A percentile compares a stretch with the other conserved stretches of the same genome.
phyloP scores from a whole-genome alignment of 2,329 filamentous ascomycete genomes.

The Ampelomyces quisqualis region DNA sequence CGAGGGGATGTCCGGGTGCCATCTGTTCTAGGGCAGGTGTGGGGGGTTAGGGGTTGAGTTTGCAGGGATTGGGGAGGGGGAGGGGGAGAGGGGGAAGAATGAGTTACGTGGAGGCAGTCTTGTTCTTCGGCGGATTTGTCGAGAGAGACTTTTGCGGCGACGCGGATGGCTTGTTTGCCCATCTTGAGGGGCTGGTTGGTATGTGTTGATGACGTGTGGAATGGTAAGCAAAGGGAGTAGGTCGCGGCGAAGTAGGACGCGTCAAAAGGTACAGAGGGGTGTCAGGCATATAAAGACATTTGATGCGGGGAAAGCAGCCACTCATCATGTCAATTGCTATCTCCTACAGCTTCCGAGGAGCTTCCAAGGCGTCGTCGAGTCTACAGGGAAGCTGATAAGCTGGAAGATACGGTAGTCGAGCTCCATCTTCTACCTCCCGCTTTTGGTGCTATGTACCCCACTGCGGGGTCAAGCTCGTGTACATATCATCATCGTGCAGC shows the following conservation, averaged over 20 bases:
- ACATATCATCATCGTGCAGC: conserved; percentile 29
- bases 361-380: conserved; percentile 9
- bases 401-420: conserved; percentile 27
- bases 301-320: conserved; percentile 18
- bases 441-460: conserved; percentile 30
- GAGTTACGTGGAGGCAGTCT: conserved; percentile 67
- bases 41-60: neutral
- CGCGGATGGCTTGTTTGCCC: conserved; percentile 62
- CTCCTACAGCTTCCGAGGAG: conserved; percentile 17
- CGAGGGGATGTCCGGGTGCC: conserved; percentile 85
- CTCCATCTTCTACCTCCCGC: conserved; percentile 21
- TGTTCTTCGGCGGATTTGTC: conserved; percentile 72
- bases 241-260: conserved; percentile 1
- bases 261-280: conserved; percentile 5
- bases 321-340: conserved; percentile 20
- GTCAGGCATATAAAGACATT: conserved; percentile 14
- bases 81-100: conserved; percentile 30
- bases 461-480: conserved; percentile 34
- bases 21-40: conserved; percentile 77
- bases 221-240: no score
- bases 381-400: conserved; percentile 39
- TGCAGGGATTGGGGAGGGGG: neutral
- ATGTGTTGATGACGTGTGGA: neutral
- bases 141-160: conserved; percentile 70
- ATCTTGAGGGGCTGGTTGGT: conserved; percentile 40